Evolutionary conservation across 2,329 filamentous ascomycete genomes (phyloP), one percentile per base, ranked within the genome.

Genomic region (Leptographium lundbergii): DNA sequence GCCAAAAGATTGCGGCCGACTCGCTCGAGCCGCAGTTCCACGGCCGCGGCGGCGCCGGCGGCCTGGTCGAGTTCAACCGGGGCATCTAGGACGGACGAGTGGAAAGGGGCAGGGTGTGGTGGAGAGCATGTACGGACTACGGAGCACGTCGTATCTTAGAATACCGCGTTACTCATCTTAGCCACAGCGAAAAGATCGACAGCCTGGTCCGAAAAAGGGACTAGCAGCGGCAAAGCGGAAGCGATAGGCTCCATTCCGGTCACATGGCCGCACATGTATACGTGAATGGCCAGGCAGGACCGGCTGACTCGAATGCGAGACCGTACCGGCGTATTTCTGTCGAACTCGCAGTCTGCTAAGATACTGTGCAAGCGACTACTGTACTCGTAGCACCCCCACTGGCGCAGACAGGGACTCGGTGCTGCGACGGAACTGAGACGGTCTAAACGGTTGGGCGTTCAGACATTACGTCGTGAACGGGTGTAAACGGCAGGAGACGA

Each of bases 31-130:
- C 87, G 63, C 89, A 96, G 73, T 97, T 99, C 71, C 87, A 86
- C 74, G 86, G 84, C 7, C 82, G 81, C 59, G 91, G 90, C 36
- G 92, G 91, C 0, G 81, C 86, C 63, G 81, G 81, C 58, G 91
- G 89, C 0, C 78, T 90, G 76, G 88, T 99, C n/a, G 89, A 95
- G 70, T 97, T 99, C 74, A 97, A 99, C 73, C 83, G 94, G 68
- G 94, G 94, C 14, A 92, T 99, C 67, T 96, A 60, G 32, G 11
- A 13, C 34, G 36, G 29, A 14, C 24, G 45, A 4, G 32, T 10
- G 17, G 29, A 3, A 7, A n/a, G n/a, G n/a, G n/a, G 34, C 42
- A 22, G 1, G 36, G 22, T 29, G 19, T 42, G 24, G 19, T 24
- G 29, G 34, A 53, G 11, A 25, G 36, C 25, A 22, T 6, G 24